phyloP scores from a whole-genome alignment of 805 yeast species.

The Candida ovalis region DNA sequence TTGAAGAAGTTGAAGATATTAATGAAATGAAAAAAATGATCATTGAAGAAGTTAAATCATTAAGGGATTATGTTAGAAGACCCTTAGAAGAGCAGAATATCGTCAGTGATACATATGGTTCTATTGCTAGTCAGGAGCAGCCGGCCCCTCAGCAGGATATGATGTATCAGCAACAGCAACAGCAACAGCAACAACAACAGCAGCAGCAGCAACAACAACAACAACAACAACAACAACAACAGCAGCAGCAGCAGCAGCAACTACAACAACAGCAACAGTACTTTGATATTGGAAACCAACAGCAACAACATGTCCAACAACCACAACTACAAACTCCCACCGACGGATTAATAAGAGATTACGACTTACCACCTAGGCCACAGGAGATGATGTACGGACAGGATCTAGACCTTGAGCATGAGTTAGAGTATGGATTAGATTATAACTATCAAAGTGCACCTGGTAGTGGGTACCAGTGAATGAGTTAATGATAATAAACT shows the following conservation, averaged over 20 bases:
- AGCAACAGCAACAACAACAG: slow-evolving; percentile 23
- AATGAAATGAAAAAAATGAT: slow-evolving; percentile 73
- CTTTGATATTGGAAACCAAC: slow-evolving; percentile 16
- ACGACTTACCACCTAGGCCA: slow-evolving; percentile 61
- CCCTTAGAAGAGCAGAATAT: slow-evolving; percentile 55
- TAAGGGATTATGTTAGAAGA: slow-evolving; percentile 76
- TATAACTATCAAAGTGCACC: slow-evolving; percentile 20
- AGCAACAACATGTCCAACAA: slow-evolving; percentile 21
- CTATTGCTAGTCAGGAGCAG: slow-evolving; percentile 16
- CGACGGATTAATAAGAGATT: slow-evolving; percentile 33
- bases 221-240: slow-evolving; percentile 25
- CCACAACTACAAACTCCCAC: slow-evolving; percentile 43
- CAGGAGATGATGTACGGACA: slow-evolving; percentile 41
- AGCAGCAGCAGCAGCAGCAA: slow-evolving; percentile 15
- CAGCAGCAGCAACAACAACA: slow-evolving; percentile 24
- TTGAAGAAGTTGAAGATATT: slow-evolving; percentile 80
- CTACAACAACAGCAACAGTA: slow-evolving; percentile 23
- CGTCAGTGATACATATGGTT: slow-evolving; percentile 25
- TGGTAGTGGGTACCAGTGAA: background rate
- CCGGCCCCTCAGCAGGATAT: slow-evolving; percentile 14
- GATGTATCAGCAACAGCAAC: slow-evolving; percentile 24
- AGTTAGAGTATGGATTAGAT: slow-evolving; percentile 65
- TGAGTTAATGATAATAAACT: background rate
- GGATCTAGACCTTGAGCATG: slow-evolving; percentile 53
- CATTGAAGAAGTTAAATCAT: slow-evolving; percentile 70